Conservation (phyloP, 2,329 filamentous ascomycete genomes). For the Fusarium sulawesiense region DNA sequence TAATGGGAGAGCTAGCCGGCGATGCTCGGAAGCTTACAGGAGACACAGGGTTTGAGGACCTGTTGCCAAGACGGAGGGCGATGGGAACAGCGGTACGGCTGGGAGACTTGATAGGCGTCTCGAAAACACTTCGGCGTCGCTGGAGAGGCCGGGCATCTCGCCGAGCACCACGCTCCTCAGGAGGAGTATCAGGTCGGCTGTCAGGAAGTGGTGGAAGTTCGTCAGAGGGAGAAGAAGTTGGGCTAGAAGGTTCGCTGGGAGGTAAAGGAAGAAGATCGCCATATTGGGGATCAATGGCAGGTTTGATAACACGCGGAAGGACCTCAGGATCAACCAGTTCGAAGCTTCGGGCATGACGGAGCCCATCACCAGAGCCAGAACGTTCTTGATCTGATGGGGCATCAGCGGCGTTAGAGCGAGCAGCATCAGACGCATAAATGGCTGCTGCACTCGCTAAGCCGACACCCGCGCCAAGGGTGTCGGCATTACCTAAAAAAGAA, state of each 20-base stretch:
- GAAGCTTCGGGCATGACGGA: conserved; percentile 41
- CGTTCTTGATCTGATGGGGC: conserved; percentile 55
- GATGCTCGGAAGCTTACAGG: conserved; percentile 56
- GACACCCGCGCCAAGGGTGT: conserved; percentile 76
- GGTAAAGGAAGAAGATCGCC: conserved; percentile 73
- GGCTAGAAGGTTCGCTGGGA: conserved; percentile 67
- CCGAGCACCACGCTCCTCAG: conserved; percentile 58
- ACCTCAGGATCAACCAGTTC: conserved; percentile 68
- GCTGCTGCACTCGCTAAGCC: conserved; percentile 66
- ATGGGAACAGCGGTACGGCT: conserved; percentile 70
- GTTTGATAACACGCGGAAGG: conserved; percentile 67
- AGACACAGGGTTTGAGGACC: conserved; percentile 56
- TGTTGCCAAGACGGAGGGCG: conserved; percentile 63
- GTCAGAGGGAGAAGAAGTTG: conserved; percentile 49
- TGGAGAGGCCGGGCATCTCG: conserved; percentile 57
- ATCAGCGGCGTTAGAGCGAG: conserved; percentile 61
- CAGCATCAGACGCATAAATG: conserved; percentile 54
- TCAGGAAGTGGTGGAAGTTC: conserved; percentile 68
- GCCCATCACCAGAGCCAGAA: conserved; percentile 41
- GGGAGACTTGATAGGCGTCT: conserved; percentile 61
- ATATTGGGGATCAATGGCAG: conserved; percentile 74
- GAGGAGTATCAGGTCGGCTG: conserved; percentile 68
- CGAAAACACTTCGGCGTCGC: conserved; percentile 62
- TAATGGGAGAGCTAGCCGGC: conserved; percentile 51
- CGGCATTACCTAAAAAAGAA: conserved; percentile 80